Base-by-base conservation (phyloP, 805 yeast species). In the Kuraishia floccosa region DNA sequence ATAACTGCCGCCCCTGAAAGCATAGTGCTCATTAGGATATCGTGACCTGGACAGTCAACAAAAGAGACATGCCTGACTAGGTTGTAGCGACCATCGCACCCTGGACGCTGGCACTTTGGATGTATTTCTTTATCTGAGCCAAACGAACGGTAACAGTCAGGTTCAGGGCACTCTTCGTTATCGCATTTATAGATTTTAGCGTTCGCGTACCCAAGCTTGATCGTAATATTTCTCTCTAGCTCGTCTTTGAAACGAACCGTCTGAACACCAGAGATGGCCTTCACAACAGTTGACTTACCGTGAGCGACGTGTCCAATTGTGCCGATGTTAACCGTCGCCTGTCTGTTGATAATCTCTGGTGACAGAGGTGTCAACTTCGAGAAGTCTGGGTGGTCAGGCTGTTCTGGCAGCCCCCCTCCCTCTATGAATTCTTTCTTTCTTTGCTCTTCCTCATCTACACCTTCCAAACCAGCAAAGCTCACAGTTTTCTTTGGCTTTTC, bases 31-130 rank as follows among this genome's bases (percentile, higher is more conserved):
- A 91, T 91, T 58, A 91, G 78, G 66, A 91, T 93, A 68, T 91
- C 99, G 82, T 91, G 99, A 59, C 99, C 99, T 38, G 99, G 99
- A 68, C 98, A 93, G 68, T 91, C 99, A 39, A 93, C 98, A 50
- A 93, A 93, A 8, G 96, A 85, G 32, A 91, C 98, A 56, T 91
- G 99, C 62, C 99, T 85, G 26, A 86, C 76, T 45, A 91, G 70
- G 48, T 73, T 72, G 61, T 86, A 87, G 54, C 94, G 82, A 34
- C 94, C 94, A n/a, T 56, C 57, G 59, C 94, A 85, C 8, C 91
- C 95, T 41, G 78, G 77, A 45, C 84, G 74, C 50, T 79, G 81
- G 63, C 96, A 84, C 52, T 79, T 80, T 44, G 99, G 99, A 52
- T 73, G 70, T 45, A 91, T 83, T 64, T 91, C 99, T 60, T 83